These are phyloP conservation scores for Grifola frondosa DNA, from an alignment of 1,284 basidiomycete species.

Conservation along the genomic window DNA sequence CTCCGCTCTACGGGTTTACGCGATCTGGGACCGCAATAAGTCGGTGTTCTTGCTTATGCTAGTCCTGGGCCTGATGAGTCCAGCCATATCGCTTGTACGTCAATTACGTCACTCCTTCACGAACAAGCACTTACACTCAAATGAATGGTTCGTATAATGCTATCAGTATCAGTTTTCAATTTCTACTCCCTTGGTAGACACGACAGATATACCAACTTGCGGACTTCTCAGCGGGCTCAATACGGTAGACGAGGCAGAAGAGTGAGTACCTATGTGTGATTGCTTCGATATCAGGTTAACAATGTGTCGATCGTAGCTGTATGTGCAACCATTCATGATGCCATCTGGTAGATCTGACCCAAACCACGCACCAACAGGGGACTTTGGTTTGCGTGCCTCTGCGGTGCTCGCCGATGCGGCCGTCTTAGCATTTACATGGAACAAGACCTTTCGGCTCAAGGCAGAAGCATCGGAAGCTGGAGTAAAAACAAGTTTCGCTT, in stretches of 20 bases:
- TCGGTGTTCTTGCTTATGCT: not conserved
- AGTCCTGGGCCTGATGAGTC: constrained; percentile 3
- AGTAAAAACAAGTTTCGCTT: no score
- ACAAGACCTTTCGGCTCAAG: no score
- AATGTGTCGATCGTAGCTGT: not conserved
- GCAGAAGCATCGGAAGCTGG: no score
- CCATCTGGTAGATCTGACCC: not conserved
- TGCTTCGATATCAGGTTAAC: not conserved
- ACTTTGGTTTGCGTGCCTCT: constrained; percentile 2
- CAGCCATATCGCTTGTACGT: constrained; percentile 5
- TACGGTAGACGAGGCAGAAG: not conserved
- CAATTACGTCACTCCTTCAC: not conserved
- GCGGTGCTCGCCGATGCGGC: constrained; percentile 5
- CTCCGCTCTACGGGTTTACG: constrained; percentile 10
- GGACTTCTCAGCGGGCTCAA: no score
- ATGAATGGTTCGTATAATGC: not conserved
- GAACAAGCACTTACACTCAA: not conserved
- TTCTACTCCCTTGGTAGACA: no score
- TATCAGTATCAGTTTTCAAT: no score
- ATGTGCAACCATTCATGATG: not conserved
- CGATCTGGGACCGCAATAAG: constrained; percentile 1
- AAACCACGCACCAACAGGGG: not conserved
- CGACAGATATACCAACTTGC: no score
- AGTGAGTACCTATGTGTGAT: not conserved
- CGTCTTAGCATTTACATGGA: constrained; percentile 10